Percentiles rank a stretch among this genome's conserved stretches.
These are phyloP conservation scores for Mallotus nudiflorus DNA, from an alignment of 345 rosid genomes.

Conservation along the genomic window DNA sequence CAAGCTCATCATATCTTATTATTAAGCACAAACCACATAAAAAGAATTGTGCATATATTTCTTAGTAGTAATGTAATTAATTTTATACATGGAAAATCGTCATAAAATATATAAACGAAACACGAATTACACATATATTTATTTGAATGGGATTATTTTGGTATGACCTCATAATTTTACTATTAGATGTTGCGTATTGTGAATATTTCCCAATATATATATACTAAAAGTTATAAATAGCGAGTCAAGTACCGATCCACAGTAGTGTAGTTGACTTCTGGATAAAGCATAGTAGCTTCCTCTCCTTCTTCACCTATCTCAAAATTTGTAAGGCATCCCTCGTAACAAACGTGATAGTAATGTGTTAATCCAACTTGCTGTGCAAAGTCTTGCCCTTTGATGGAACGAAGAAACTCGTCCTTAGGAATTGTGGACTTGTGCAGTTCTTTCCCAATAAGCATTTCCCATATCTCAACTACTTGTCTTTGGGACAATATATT, in stretches of 20 bases:
- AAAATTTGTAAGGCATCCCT: conserved; percentile 60
- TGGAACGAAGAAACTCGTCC: conserved; percentile 41
- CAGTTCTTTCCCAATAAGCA: conserved; percentile 47
- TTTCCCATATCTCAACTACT: conserved; percentile 57
- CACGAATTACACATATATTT: too few relatives aligned
- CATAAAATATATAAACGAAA: too few relatives aligned
- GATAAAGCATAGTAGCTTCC: conserved; percentile 54
- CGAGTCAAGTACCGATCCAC: conserved; percentile 45
- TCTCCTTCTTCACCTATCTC: conserved; percentile 42
- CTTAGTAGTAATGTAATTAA: too few relatives aligned
- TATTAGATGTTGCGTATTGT: too few relatives aligned
- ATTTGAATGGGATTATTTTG: too few relatives aligned
- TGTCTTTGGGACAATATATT: conserved; percentile 54
- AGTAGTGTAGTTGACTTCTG: conserved; percentile 37
- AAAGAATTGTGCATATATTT: too few relatives aligned
- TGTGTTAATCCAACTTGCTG: conserved; percentile 49
- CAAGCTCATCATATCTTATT: too few relatives aligned
- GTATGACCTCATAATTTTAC: too few relatives aligned
- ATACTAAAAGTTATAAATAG: conserved; percentile 36
- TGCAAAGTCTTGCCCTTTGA: conserved; percentile 42
- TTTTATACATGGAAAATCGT: too few relatives aligned
- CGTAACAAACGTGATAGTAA: conserved; percentile 58
- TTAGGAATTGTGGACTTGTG: conserved; percentile 39
- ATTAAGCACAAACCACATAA: too few relatives aligned
- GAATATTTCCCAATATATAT: too few relatives aligned